These are phyloP conservation scores for Fraxinus greggii DNA, from an alignment of 305 asterid species.

Conservation along the genomic window DNA sequence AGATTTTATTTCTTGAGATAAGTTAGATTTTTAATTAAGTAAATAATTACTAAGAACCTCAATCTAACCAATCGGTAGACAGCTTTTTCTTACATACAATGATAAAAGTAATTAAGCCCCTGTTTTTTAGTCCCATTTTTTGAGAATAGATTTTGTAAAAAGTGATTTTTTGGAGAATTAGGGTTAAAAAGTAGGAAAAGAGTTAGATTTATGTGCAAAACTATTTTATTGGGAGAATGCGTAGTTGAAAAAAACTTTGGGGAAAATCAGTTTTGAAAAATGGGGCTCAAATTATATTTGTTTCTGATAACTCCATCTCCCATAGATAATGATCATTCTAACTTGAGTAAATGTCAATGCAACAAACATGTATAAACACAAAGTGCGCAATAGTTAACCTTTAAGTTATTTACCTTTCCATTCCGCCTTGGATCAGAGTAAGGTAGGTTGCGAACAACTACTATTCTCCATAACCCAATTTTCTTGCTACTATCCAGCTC, in stretches of 20 bases:
- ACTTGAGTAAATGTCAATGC: background rate
- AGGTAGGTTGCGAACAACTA: conserved; percentile 72
- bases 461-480: conserved; percentile 75
- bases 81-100: background rate
- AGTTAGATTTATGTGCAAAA: background rate
- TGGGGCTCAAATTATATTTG: background rate
- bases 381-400: background rate
- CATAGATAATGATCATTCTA: background rate
- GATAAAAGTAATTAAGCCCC: background rate
- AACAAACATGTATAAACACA: background rate
- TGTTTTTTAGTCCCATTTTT: background rate
- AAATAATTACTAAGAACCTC: background rate
- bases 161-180: background rate
- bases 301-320: background rate
- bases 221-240: background rate
- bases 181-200: background rate
- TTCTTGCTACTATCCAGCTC: conserved; percentile 56
- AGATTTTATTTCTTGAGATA: background rate
- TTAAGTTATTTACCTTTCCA: conserved; percentile 60
- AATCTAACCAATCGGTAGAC: background rate
- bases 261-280: background rate
- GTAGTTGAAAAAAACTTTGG: background rate
- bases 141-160: background rate
- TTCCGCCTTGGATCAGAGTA: conserved; percentile 80
- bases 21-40: background rate